These are phyloP conservation scores for Ustilago xerochloae DNA, from an alignment of 1,284 basidiomycete genomes.

Conservation along the genomic window DNA sequence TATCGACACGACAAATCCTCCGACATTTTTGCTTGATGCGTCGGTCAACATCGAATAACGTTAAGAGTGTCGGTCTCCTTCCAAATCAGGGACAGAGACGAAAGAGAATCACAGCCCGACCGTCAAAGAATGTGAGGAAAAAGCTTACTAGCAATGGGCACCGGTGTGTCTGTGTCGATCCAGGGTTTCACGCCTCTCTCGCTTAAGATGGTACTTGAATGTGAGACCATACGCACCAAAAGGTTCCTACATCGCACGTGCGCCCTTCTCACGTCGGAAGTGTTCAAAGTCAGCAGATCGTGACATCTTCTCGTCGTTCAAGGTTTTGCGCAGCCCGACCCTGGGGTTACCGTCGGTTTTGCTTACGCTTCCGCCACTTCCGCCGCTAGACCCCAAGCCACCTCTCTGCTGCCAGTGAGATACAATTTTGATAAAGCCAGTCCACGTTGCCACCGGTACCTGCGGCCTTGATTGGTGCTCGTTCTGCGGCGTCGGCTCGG, in stretches of 20 bases:
- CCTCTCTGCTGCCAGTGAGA: too few species aligned
- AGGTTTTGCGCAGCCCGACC: too few species aligned
- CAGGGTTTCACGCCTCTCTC: neutral
- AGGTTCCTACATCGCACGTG: constrained; percentile 30
- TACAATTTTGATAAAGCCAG: too few species aligned
- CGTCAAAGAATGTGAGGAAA: neutral
- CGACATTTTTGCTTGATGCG: neutral
- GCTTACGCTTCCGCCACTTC: neutral
- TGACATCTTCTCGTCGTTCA: neutral
- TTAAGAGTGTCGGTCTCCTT: neutral
- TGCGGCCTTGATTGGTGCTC: neutral
- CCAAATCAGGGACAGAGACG: neutral
- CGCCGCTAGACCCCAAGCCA: neutral
- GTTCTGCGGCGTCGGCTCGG: neutral
- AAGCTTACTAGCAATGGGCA: neutral
- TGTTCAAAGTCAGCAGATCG: too few species aligned
- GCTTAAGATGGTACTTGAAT: neutral
- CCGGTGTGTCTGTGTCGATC: neutral
- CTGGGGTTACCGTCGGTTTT: neutral
- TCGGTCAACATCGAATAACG: neutral
- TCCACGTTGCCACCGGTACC: constrained; percentile 23
- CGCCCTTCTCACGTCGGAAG: neutral
- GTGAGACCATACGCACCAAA: too few species aligned
- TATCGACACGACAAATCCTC: neutral
- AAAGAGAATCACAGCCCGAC: neutral